Evolutionary conservation across 2,329 filamentous ascomycete genomes (phyloP), one percentile per base, ranked within the genome.

Genomic region (Aspergillus ochraceus): DNA sequence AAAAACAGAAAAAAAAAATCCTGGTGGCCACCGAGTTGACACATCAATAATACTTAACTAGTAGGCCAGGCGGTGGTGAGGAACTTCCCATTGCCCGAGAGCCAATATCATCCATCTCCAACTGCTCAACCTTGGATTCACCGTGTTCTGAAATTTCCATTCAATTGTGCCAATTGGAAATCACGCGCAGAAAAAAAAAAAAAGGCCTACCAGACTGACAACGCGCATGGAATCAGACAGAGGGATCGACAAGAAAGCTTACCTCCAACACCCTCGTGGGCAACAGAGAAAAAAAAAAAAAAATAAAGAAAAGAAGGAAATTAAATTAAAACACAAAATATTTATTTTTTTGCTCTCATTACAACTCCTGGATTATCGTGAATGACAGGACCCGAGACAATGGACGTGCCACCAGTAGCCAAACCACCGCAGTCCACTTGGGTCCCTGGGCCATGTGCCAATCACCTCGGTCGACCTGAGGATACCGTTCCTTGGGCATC

Each of bases 371-470:
- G 57, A 49, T 50, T 20, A 46, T 57, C 26, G 57, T 60, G 60
- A 59, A 57, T 66, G 66, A 67, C 63, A 66, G 64, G 64, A 65
- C 66, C 66, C 66, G 61, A 66, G 64, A 64, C 66, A 64, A 61
- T 66, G 66, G 66, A 57, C 59, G 62, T 66, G 57, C 62, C 62
- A 61, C 58, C 63, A 65, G 57, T 56, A 60, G 45, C 63, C 60
- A 62, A 67, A 61, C 57, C 52, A 36, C 59, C 53, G 58, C 49
- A 54, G 50, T 52, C 32, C 52, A 61, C 39, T 50, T 51, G 24
- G 24, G 47, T 39, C 36, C 51, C n/a, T 39, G 12, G 29, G 4
- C 24, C 29, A n/a, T 36, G 55, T 20, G 20, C 51, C 56, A 54
- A 52, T 54, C 46, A 51, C 49, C 30, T 39, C 36, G 36, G 36